Conservation (phyloP, 306 rosid genomes). For the Lathyrus tuberosus region DNA sequence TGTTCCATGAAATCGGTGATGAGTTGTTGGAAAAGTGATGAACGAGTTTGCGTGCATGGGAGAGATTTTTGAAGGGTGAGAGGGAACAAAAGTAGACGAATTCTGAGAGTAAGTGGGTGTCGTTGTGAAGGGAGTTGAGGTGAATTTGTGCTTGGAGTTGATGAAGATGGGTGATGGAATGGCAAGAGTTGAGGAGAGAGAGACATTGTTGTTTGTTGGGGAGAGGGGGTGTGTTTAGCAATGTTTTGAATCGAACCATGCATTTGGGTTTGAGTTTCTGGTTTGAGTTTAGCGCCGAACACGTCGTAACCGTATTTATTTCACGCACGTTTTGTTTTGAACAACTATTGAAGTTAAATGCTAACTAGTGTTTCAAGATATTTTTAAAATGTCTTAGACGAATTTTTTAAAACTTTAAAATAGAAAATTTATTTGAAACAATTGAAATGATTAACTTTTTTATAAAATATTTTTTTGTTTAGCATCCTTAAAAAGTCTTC, state of each 20-base stretch:
- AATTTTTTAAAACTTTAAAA: no score
- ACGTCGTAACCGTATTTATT: no score
- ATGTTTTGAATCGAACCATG: constrained; percentile 50
- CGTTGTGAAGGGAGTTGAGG: constrained; percentile 54
- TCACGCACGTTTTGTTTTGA: no score
- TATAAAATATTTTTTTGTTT: no score
- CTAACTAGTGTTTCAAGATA: no score
- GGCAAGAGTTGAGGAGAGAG: constrained; percentile 51
- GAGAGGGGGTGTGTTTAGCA: constrained; percentile 7
- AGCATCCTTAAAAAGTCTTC: no score
- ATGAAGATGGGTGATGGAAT: constrained; percentile 55
- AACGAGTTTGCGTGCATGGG: constrained; percentile 60
- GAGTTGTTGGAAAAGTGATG: constrained; percentile 30
- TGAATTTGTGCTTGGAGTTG: constrained; percentile 73
- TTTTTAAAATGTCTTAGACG: no score
- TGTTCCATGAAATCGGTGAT: constrained; percentile 71
- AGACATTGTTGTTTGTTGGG: constrained; percentile 50
- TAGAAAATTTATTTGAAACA: no score
- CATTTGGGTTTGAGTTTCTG: constrained; percentile 18
- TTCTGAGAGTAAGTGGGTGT: constrained; percentile 56
- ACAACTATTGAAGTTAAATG: no score
- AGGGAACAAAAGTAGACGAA: constrained; percentile 64
- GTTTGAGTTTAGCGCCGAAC: background rate
- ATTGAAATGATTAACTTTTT: no score
- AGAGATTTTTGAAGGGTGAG: constrained; percentile 54